A percentile compares a stretch with the other conserved stretches of the same genome.
phyloP scores from a whole-genome alignment of 495 filamentous ascomycete genomes.

The Aspergillus ellipticus region DNA sequence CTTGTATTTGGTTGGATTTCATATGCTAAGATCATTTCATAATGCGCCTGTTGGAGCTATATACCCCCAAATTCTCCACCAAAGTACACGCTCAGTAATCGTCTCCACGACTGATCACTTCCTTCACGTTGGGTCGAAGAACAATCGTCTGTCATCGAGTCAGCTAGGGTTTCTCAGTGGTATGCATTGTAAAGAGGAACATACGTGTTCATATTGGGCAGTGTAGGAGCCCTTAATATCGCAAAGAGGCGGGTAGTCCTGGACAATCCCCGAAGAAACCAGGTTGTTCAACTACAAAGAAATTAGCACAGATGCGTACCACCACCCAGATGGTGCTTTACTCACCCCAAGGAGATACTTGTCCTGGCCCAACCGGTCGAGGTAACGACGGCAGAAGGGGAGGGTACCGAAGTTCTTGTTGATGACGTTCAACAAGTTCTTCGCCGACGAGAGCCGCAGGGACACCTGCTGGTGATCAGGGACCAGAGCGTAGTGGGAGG shows the following conservation, averaged over 20 bases:
- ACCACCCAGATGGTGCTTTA: not conserved
- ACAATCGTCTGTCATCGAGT: conserved; percentile 66
- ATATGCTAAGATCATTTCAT: not conserved
- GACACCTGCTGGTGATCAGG: conserved; percentile 62
- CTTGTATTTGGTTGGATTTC: not conserved
- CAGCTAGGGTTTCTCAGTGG: conserved; percentile 14
- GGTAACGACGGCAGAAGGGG: conserved; percentile 79
- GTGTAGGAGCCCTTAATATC: conserved; percentile 96
- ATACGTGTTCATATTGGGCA: conserved; percentile 91
- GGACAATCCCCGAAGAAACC: conserved; percentile 77
- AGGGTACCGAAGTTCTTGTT: conserved; percentile 90
- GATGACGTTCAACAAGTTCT: conserved; percentile 78
- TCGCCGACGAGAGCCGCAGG: conserved; percentile 70
- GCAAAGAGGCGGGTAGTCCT: conserved; percentile 82
- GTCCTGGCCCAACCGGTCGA: conserved; percentile 81
- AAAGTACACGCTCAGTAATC: conserved; percentile 60
- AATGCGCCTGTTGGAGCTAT: not conserved
- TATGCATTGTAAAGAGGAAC: conserved; percentile 25
- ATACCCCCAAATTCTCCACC: not conserved
- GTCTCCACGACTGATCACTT: conserved; percentile 87
- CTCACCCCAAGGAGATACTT: conserved; percentile 83
- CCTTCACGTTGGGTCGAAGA: conserved; percentile 82
- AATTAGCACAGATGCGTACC: conserved; percentile 21
- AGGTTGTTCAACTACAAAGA: conserved; percentile 74
- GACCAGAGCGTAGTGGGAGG: conserved; percentile 70